Evolutionary conservation across 2,329 filamentous ascomycete species (phyloP).

Genomic region (Helicocarpus griseus): DNA sequence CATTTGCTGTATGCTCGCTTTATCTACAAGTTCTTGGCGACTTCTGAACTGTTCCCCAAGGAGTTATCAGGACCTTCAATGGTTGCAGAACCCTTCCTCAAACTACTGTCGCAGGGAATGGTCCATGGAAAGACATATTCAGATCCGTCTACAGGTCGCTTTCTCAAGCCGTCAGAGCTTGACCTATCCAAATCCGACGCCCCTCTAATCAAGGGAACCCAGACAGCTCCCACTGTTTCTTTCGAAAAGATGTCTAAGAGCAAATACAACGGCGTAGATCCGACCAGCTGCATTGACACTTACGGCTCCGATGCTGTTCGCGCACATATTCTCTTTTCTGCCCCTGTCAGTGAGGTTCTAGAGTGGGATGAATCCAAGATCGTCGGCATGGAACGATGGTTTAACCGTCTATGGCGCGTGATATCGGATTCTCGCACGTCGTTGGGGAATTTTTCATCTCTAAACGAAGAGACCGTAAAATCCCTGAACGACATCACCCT

Average conservation of each 20-base stretch:
- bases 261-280: constrained; percentile 86
- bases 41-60: constrained; percentile 32
- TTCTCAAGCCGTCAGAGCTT: constrained; percentile 67
- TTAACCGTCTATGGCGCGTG: constrained; percentile 56
- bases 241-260: constrained; percentile 96
- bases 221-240: constrained; percentile 49
- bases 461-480: constrained; percentile 16
- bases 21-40: constrained; percentile 74
- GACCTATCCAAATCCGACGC: constrained; percentile 48
- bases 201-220: constrained; percentile 55
- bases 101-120: constrained; percentile 85
- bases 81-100: constrained; percentile 65
- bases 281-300: constrained; percentile 57
- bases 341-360: constrained; percentile 70
- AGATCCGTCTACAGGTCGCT: constrained; percentile 63
- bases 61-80: constrained; percentile 14
- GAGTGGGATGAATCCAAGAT: constrained; percentile 86
- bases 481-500: constrained; percentile 18
- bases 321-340: constrained; percentile 82
- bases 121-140: constrained; percentile 79
- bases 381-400: constrained; percentile 70
- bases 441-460: constrained; percentile 14
- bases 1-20: constrained; percentile 85
- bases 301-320: constrained; percentile 77
- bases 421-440: constrained; percentile 31